These are phyloP conservation scores for Phytophthora citrophthora DNA, from an alignment of 352 stramenopile species.

Conservation along the genomic window DNA sequence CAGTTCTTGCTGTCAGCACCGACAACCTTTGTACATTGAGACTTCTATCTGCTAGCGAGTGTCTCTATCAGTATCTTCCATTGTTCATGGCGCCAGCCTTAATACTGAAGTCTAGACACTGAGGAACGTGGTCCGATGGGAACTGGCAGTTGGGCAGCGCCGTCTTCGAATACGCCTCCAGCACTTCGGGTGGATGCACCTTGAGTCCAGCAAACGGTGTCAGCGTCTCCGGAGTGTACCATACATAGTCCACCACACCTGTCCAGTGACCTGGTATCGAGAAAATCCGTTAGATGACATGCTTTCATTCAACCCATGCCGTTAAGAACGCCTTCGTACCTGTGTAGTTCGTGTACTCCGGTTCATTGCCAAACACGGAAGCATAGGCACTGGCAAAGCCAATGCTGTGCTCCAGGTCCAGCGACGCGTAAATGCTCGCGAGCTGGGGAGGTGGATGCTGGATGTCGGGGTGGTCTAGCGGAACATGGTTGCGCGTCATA, in stretches of 20 bases:
- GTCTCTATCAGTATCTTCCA: slow-evolving; percentile 64
- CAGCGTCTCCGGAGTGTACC: slow-evolving; percentile 95
- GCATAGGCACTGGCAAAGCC: slow-evolving; percentile 95
- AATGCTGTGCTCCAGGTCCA: slow-evolving; percentile 93
- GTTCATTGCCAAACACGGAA: slow-evolving; percentile 95
- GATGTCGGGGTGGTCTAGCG: slow-evolving; percentile 92
- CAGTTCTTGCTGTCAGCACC: too few relatives aligned
- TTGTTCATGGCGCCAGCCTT: slow-evolving; percentile 56
- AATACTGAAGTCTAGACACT: slow-evolving; percentile 91
- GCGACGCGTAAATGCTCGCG: slow-evolving; percentile 71
- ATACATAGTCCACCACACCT: slow-evolving; percentile 98
- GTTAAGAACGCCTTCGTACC: slow-evolving; percentile 34
- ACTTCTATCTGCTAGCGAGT: neutral
- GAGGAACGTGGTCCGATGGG: slow-evolving; percentile 96
- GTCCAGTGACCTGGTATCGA: slow-evolving; percentile 87
- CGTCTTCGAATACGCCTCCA: slow-evolving; percentile 90
- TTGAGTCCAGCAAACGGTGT: slow-evolving; percentile 94
- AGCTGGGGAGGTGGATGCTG: slow-evolving; percentile 75
- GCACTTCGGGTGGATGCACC: slow-evolving; percentile 90
- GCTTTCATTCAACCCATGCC: neutral
- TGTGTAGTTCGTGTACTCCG: slow-evolving; percentile 99
- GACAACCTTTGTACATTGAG: slow-evolving; percentile 8
- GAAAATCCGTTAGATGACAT: neutral
- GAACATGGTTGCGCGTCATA: slow-evolving; percentile 90
- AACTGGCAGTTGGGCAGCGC: slow-evolving; percentile 97